Base-by-base conservation (phyloP, 805 yeast genomes). In the Gaillardinia entomophila region DNA sequence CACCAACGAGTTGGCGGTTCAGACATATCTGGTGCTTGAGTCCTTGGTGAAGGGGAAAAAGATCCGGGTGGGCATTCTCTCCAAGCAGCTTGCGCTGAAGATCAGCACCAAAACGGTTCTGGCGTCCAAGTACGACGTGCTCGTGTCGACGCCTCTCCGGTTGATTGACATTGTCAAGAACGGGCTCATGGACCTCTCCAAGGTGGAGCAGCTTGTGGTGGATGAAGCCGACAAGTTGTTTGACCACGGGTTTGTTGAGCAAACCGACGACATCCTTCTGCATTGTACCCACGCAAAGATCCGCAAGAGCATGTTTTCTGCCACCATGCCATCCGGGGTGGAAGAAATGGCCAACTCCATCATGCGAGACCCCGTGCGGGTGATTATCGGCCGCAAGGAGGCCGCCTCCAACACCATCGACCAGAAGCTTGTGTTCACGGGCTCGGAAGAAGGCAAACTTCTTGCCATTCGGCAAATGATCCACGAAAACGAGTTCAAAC, bases 191-290 rank as follows among this genome's bases (percentile, higher is more conserved):
- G 79, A 77, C 42, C 68, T 90, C 26, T 59, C 76, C 4, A 60
- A 63, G 16, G 86, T 90, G n/a, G 79, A 79, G 42, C 79, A 77
- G 49, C 62, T 92, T 30, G 75, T 92, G 14, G 77, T 92, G 45
- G 99, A 92, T 67, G 99, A 92, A 61, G 97, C 97, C 7, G 99
- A 92, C 66, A 82, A 85, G 48, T 65, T 92, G 37, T 85, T 92
- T 45, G 97, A 92, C 48, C 74, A 79, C 41, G 80, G 84, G 12
- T 92, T 92, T 47, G 76, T 87, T 11, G 86, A 81, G 45, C 98
- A 92, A 64, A 83, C 96, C 1, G 99, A 92, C 55, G 79, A 77
- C 33, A 81, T 92, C 37, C 60, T 92, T 38, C 67, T 80, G 4
- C 63, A 72, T 19, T 77, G 85, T 51, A 53, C 74, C 40, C 48